Base-by-base conservation (phyloP, 257 asterid species). In the Cruciata laevipes region DNA sequence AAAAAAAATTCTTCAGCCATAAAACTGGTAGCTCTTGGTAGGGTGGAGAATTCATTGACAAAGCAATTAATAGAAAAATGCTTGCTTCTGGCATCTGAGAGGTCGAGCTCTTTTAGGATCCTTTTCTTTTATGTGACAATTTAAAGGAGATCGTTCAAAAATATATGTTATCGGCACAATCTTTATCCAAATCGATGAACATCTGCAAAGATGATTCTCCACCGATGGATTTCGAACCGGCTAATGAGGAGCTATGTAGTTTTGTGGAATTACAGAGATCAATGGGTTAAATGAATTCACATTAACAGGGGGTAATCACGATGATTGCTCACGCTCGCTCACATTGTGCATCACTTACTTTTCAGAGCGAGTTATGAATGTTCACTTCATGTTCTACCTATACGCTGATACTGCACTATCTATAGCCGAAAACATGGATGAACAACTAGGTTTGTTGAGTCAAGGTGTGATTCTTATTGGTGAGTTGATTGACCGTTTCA, bases 381-480 rank as follows among this genome's bases (percentile, higher is more conserved):
- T 86, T 35, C 82, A 88, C 78, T 90, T 90, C 76, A 18, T 51
- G 40, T 88, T 82, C 69, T 88, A 78, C 71, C 82, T 76, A 30
- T 67, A 80, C 65, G 35, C 76, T 42, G 97, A 90, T 63, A 88
- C 90, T 7, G 86, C 89, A 17, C 61, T 77, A 9, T 76, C 95
- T 71, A 80, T 90, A 68, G 90, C 89, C 70, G 63, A 73, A 9
- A 96, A 90, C 81, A 86, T 90, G 96, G 90, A 83, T 21, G 84
- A 83, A 66, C 74, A 78, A 59, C 85, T 88, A 44, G 90, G 83
- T 61, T 73, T 90, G 72, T 70, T 73, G 21, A 69, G 77, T 42
- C 83, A 79, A 21, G 89, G 88, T 63, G 83, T 79, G 71, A 61
- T 76, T 61, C 61, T 83, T 60, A 83, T 82, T 21, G 85, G 90